phyloP scores from a whole-genome alignment of 768 basidiomycete species.

The Porphyrellus cyaneotinctus region DNA sequence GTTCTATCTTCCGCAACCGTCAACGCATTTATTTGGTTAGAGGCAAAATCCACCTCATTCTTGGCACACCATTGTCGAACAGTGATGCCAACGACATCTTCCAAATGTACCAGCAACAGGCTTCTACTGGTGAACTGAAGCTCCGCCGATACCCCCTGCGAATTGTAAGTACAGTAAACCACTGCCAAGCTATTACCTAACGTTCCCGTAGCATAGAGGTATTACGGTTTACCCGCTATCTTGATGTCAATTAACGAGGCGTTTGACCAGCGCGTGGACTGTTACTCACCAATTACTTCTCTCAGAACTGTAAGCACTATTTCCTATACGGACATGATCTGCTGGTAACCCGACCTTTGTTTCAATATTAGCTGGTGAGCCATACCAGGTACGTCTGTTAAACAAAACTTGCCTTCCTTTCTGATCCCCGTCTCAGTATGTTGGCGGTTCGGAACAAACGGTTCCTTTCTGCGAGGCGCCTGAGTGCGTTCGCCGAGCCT shows the following conservation, averaged over 20 bases:
- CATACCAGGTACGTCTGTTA: slow-evolving; percentile 58
- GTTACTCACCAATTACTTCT: slow-evolving; percentile 77
- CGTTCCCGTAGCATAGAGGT: slow-evolving; percentile 63
- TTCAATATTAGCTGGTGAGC: slow-evolving; percentile 58
- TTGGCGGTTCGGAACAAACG: slow-evolving; percentile 72
- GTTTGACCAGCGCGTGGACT: slow-evolving; percentile 55
- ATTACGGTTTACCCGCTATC: slow-evolving; percentile 5
- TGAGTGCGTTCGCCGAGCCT: slow-evolving; percentile 53
- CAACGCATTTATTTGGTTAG: slow-evolving; percentile 23
- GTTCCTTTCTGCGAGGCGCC: slow-evolving; percentile 60
- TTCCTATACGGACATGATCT: neutral
- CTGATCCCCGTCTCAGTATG: slow-evolving; percentile 49
- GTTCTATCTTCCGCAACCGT: neutral
- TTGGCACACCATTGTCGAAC: slow-evolving; percentile 37
- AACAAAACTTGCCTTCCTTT: neutral
- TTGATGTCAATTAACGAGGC: slow-evolving; percentile 4
- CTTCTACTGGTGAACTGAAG: slow-evolving; percentile 46
- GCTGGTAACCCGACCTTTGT: neutral
- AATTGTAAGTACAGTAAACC: slow-evolving; percentile 38
- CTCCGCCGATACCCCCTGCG: slow-evolving; percentile 73
- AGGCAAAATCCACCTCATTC: slow-evolving; percentile 60
- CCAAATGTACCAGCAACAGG: slow-evolving; percentile 62
- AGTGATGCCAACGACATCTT: slow-evolving; percentile 54
- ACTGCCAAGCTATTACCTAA: slow-evolving; percentile 8
- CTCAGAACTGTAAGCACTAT: slow-evolving; percentile 65